A percentile compares a stretch with the other conserved stretches of the same genome.
phyloP scores from a whole-genome alignment of 441 rosid genomes.

The Francoa sonchifolia region DNA sequence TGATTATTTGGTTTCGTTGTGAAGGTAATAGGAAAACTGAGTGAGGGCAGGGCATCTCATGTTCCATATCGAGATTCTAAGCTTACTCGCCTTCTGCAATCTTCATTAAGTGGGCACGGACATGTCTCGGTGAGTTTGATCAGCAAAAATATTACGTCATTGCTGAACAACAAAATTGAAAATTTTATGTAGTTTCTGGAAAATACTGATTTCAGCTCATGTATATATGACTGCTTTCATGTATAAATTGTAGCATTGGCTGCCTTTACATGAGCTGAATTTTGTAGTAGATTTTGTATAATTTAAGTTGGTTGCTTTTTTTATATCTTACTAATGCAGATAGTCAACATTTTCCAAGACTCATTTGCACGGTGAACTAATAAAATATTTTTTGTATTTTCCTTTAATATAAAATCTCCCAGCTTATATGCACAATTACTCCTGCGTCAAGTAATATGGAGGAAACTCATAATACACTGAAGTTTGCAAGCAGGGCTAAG shows the following conservation, averaged over 20 bases:
- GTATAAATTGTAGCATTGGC: too few species aligned
- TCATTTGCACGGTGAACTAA: slow-evolving; percentile 4
- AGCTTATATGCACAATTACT: slow-evolving; percentile 98
- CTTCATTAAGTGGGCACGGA: slow-evolving; percentile 94
- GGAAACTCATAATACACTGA: slow-evolving; percentile 96
- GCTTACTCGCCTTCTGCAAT: slow-evolving; percentile 97
- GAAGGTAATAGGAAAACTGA: slow-evolving; percentile 95
- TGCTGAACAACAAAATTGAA: background rate
- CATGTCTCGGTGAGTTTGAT: slow-evolving; percentile 88
- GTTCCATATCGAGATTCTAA: slow-evolving; percentile 98
- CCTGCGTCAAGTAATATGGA: slow-evolving; percentile 98
- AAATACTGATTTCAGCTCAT: too few species aligned
- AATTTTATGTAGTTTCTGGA: background rate
- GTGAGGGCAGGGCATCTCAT: slow-evolving; percentile 97
- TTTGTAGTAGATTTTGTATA: background rate
- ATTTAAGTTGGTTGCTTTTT: too few species aligned
- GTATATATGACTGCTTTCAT: too few species aligned
- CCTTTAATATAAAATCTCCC: slow-evolving; percentile 15
- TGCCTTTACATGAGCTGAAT: slow-evolving; percentile 3
- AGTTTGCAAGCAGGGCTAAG: slow-evolving; percentile 98
- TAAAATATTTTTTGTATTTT: slow-evolving; percentile 6
- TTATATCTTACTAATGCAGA: background rate
- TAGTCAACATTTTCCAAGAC: background rate
- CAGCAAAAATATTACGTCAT: background rate
- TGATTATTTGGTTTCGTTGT: slow-evolving; percentile 14